Base-by-base conservation (phyloP, 106 monocot genomes). In the Allium fistulosum region DNA sequence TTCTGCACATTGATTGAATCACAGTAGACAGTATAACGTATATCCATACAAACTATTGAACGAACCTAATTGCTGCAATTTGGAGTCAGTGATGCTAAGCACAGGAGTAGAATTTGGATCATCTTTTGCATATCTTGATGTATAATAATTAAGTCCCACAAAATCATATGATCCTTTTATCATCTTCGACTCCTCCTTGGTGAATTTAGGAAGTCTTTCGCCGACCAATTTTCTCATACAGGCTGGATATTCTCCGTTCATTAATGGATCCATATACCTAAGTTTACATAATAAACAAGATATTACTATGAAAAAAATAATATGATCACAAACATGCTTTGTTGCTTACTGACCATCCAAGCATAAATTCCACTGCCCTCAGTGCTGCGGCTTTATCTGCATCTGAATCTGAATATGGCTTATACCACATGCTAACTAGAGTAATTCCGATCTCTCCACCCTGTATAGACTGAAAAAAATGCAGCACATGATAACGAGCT, bases 71-170 rank as follows among this genome's bases (percentile, higher is more conserved):
- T 13, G n/a, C 7, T 13, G 5, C 9, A 49, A 4, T n/a, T 16
- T 1, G 11, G 46, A 46, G 9, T 49, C 49, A 16, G 6, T 49
- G 50, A 65, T 65, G 49, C 11, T 63, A 63, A 63, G 27, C 13
- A 27, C 7, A 63, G 46, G 27, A 1, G 10, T 63, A n/a, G 10
- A 11, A 63, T 45, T 69, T n/a, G 37, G 62, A 63, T 63, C 16
- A 53, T 11, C 16, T n/a, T 13, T 10, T 11, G 56, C 68, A 70
- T 69, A 76, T 3, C 3, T 17, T 46, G 76, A 9, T 13, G 76
- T 69, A 45, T 76, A 76, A 50, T 76, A 76, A 26, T 76, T 76
- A 26, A 76, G 12, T 18, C 76, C 76, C 8, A 76, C 48, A 26
- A 63, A 76, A 27, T 76, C 69, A 27, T 55, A 70, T 46, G 76